phyloP scores from a whole-genome alignment of 768 basidiomycete species.

The Leccinellum albellum region DNA sequence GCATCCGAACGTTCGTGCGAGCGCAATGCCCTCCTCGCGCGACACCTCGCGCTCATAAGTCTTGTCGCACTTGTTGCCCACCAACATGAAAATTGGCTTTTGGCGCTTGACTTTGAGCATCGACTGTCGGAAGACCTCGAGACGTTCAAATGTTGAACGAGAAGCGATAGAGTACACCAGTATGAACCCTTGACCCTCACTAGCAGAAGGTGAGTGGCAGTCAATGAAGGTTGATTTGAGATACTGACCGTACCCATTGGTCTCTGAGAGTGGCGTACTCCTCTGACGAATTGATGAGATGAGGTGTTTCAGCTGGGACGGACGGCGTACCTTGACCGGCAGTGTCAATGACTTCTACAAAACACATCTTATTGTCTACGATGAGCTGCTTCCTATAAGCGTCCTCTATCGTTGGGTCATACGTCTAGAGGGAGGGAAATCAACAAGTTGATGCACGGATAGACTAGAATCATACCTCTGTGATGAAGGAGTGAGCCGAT shows the following conservation, averaged over 20 bases:
- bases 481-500: constrained; percentile 14
- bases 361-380: constrained; percentile 93
- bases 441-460: constrained; percentile 7
- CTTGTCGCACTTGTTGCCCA: constrained; percentile 96
- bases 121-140: constrained; percentile 86
- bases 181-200: constrained; percentile 97
- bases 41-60: constrained; percentile 88
- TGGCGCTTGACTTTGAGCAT: constrained; percentile 86
- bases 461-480: constrained; percentile 49
- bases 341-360: constrained; percentile 95
- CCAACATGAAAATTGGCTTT: constrained; percentile 86
- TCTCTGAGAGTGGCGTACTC: constrained; percentile 95
- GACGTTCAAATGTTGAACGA: constrained; percentile 85
- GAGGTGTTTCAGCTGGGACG: constrained; percentile 3
- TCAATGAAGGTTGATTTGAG: constrained; percentile 1
- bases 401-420: constrained; percentile 98
- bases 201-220: constrained; percentile 31
- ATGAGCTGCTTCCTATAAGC: constrained; percentile 94
- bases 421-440: constrained; percentile 54
- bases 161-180: constrained; percentile 96
- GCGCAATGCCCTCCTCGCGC: constrained; percentile 77
- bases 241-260: constrained; percentile 92
- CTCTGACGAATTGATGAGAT: constrained; percentile 52
- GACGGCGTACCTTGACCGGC: constrained; percentile 83
- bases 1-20: constrained; percentile 84